Percentiles rank a stretch among this genome's conserved stretches.
phyloP scores from a whole-genome alignment of 208 protist genomes.

The Leishmania major region DNA sequence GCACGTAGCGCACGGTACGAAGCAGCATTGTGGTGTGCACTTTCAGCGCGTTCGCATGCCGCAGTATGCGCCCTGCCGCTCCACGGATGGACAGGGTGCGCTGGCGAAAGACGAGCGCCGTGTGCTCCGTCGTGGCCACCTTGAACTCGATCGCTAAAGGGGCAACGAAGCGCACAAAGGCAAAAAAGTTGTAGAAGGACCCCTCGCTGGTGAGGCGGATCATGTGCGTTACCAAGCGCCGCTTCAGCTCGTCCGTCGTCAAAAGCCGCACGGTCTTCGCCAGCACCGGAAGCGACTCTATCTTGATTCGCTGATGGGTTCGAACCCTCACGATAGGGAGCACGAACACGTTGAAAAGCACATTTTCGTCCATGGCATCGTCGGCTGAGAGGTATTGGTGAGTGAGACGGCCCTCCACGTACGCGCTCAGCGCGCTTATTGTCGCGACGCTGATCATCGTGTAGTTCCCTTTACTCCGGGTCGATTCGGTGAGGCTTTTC shows the following conservation, averaged over 20 bases:
- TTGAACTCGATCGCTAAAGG: constrained; percentile 29
- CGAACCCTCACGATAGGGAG: neutral
- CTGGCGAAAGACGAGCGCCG: constrained; percentile 42
- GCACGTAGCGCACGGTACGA: constrained; percentile 23
- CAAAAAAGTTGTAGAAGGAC: constrained; percentile 12
- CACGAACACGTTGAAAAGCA: constrained; percentile 25
- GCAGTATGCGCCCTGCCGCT: neutral
- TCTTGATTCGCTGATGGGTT: neutral
- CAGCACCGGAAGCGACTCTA: neutral
- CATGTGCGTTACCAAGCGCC: neutral
- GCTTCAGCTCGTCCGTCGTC: neutral
- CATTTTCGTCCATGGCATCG: constrained; percentile 10
- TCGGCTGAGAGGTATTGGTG: neutral
- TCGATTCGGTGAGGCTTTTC: neutral
- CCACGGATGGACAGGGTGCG: constrained; percentile 30
- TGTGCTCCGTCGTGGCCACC: constrained; percentile 29
- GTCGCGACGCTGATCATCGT: neutral
- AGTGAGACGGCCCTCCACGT: constrained; percentile 2
- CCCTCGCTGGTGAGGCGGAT: neutral
- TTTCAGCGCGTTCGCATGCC: constrained; percentile 1
- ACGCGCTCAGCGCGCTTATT: neutral
- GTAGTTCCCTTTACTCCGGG: constrained; percentile 3
- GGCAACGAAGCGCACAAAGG: constrained; percentile 48
- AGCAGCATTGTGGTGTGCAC: constrained; percentile 17
- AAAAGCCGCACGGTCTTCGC: neutral